Evolutionary conservation across 257 asterid genomes (phyloP), one percentile per base, ranked within the genome.

Genomic region (Echium plantagineum): DNA sequence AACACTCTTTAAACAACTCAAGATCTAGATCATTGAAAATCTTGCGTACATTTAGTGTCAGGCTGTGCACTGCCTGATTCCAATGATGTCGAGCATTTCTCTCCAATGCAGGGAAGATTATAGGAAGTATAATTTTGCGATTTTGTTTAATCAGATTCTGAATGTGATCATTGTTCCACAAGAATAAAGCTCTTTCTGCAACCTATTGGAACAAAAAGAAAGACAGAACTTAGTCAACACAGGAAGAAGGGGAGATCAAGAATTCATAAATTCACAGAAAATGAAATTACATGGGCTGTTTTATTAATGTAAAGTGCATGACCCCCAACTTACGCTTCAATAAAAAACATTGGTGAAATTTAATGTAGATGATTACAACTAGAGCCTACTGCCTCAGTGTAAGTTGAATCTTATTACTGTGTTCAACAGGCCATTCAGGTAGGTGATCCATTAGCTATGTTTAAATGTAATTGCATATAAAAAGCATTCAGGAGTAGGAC

Each of bases 21-120:
- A 69, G 70, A 61, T 75, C 76, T 17, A 71, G 71, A 67, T 75
- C 80, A 16, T 60, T 56, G 61, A 75, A 75, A 8, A 75, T 46
- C 71, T 64, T 75, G 53, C 76, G 77, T 15, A 75, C 69, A 12
- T 68, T 75, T 5, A 71, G 31, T 1, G 71, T 71, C 71, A 71
- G 57, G 47, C 80, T 71, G 53, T 67, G 80, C 18, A 75, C 76
- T 0, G 74, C 73, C 54, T 75, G 80, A 68, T 75, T 75, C 81
- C 81, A 75, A 42, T 75, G 77, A 63, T 75, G 77, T 22, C 72
- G 32, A 20, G 72, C 69, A 42, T 68, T 75, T 67, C 77, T 71
- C 54, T 75, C 77, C 59, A 75, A 38, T 18, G 80, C 77, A 3
- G 81, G 75, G 70, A 72, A 68, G 66, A 75, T 75, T 13, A 75